Base-by-base conservation (phyloP, 306 rosid species). In the Dalbergia cultrata region DNA sequence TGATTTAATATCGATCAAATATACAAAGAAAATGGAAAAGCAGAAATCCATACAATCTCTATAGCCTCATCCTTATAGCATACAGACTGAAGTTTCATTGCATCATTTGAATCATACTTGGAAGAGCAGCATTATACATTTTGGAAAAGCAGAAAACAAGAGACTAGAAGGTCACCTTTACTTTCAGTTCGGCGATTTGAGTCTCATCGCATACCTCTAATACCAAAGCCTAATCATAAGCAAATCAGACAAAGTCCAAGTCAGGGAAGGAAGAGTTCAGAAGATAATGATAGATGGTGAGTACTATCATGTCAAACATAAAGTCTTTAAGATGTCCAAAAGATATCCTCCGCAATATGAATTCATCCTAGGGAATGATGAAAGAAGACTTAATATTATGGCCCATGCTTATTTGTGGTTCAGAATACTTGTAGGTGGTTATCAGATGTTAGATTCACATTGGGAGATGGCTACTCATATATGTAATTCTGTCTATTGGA, bases 121-220 rank as follows among this genome's bases (percentile, higher is more conserved):
- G 5, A 58, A 69, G 43, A 13, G 56, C 43, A 7, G 13, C 8
- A 76, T 9, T 71, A 21, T 14, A 58, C 43, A 12, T 16, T 37
- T 31, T 26, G 39, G 56, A 22, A 52, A 59, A 72, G 56, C 44
- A 75, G 45, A 13, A 26, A 53, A 39, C 13, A 54, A 63, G 73
- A 70, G 56, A 69, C 13, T 17, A 39, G 84, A 87, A 78, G 66
- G 44, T 87, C 72, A 93, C 97, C 97, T 93, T 91, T 65, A 93
- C 79, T 85, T 87, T 88, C 74, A 90, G 90, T 86, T 93, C 97
- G 72, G 97, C 96, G 35, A 93, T 70, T 67, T 93, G 85, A 72
- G 96, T 91, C 88, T 93, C 97, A 26, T 93, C 96, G 58, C 96
- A 93, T 43, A 93, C 97, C 76, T 91, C 94, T 80, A 87, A 87